These are phyloP conservation scores for Neocucurbitaria cava DNA, from an alignment of 2,329 filamentous ascomycete genomes.

Conservation along the genomic window DNA sequence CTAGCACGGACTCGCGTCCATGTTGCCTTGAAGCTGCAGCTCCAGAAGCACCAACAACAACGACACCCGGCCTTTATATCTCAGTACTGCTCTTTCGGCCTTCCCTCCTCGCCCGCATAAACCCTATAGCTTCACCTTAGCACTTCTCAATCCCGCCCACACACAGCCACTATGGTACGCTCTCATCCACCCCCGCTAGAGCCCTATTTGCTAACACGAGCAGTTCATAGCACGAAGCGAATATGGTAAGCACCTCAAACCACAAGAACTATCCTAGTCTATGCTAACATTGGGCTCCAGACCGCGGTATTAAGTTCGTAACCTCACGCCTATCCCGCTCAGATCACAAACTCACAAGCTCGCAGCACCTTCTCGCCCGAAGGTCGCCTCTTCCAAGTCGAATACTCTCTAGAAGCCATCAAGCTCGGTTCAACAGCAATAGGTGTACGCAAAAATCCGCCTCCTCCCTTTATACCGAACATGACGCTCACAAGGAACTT, in stretches of 20 bases:
- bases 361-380: constrained; percentile 97
- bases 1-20: constrained; percentile 28
- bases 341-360: constrained; percentile 30
- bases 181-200: constrained; percentile 30
- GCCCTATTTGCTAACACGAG: constrained; percentile 39
- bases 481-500: background rate
- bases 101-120: background rate
- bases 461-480: background rate
- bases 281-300: constrained; percentile 56
- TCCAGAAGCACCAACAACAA: constrained; percentile 25
- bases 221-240: constrained; percentile 99
- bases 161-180: constrained; percentile 43
- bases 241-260: constrained; percentile 76
- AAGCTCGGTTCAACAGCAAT: constrained; percentile 99
- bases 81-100: background rate
- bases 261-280: constrained; percentile 7
- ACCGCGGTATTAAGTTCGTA: constrained; percentile 95
- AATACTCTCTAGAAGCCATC: constrained; percentile 99
- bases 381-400: constrained; percentile 99
- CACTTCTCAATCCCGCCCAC: background rate
- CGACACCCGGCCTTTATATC: constrained; percentile 13
- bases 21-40: constrained; percentile 40
- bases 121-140: background rate
- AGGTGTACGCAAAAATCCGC: constrained; percentile 66
- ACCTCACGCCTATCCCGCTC: constrained; percentile 14